Conservation (phyloP, 2,329 filamentous ascomycete species). For the Aspergillus neoniger region DNA sequence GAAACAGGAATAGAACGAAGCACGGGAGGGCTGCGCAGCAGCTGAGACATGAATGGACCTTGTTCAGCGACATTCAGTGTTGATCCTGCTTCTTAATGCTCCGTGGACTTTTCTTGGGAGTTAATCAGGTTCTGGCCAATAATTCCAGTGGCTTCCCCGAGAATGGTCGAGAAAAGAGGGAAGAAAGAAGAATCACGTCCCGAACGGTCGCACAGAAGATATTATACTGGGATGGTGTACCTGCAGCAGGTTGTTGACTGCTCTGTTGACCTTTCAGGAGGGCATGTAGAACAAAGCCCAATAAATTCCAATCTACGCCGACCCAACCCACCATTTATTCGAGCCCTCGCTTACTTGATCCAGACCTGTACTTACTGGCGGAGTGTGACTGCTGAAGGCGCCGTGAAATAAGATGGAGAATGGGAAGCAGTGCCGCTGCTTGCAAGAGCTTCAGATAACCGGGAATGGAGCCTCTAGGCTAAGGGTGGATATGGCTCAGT, state of each 20-base stretch:
- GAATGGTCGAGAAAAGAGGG: neutral
- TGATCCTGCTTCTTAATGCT: slow-evolving; percentile 16
- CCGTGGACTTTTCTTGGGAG: neutral
- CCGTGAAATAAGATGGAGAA: neutral
- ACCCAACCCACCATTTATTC: neutral
- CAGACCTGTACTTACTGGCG: neutral
- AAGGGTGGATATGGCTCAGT: neutral
- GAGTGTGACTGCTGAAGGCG: neutral
- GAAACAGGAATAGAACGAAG: slow-evolving; percentile 18
- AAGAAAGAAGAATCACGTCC: neutral
- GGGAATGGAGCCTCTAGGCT: neutral
- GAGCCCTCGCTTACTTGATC: neutral
- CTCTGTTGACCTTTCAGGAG: neutral
- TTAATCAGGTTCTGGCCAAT: neutral
- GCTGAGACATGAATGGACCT: slow-evolving; percentile 19
- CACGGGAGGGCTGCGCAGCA: slow-evolving; percentile 14
- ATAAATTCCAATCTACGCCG: neutral
- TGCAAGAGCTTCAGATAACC: neutral
- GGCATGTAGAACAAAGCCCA: neutral
- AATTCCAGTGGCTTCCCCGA: slow-evolving; percentile 2
- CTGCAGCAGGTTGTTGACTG: neutral
- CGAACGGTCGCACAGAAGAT: neutral
- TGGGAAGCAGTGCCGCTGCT: neutral
- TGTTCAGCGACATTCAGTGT: slow-evolving; percentile 8
- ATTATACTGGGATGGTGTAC: neutral